Base-by-base conservation (phyloP, 352 stramenopile species). In the Phytophthora uliginosa region DNA sequence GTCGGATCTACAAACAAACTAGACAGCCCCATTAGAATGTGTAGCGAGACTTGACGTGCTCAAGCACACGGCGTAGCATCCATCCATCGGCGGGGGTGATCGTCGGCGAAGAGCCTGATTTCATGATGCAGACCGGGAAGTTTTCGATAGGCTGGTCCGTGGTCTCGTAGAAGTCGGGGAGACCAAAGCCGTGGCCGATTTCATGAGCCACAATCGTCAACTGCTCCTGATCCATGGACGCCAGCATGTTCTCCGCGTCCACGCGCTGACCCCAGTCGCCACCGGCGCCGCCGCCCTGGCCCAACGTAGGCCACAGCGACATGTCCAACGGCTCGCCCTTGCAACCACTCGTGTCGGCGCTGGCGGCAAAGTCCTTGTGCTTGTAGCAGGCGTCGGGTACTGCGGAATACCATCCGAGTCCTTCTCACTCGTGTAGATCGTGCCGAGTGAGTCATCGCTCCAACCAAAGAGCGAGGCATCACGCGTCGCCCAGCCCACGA, bases 261-360 rank as follows among this genome's bases (percentile, higher is more conserved):
- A 83, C 76, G 38, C 76, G 79, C 66, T 86, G 79, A 45, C 69
- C 69, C 69, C 69, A 76, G 50, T 76, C 69, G 9, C 69, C 69
- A 48, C 69, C 69, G 22, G 69, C 76, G 24, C 76, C 76, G 22
- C 79, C 76, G 33, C 73, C 74, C 45, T 78, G 71, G 54, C 63
- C 74, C n/a, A 73, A 24, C 15, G 79, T 86, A 18, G 76, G 79
- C 79, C 79, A 86, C 52, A 86, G 56, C 50, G 79, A 84, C 61
- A 82, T 82, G 42, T 84, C 79, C 47, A 86, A 86, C 9, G 76
- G 73, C 28, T 69, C 79, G 20, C 79, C 76, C 22, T 73, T 77
- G 64, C 79, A 86, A 13, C 60, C 31, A 20, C 70, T 84, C 6
- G 76, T 86, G 56, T 83, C 79, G 7, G 76, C 47, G 20, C 15